Evolutionary conservation across 768 basidiomycete species (phyloP).

Genomic region (Lepiota brunneoincarnata): DNA sequence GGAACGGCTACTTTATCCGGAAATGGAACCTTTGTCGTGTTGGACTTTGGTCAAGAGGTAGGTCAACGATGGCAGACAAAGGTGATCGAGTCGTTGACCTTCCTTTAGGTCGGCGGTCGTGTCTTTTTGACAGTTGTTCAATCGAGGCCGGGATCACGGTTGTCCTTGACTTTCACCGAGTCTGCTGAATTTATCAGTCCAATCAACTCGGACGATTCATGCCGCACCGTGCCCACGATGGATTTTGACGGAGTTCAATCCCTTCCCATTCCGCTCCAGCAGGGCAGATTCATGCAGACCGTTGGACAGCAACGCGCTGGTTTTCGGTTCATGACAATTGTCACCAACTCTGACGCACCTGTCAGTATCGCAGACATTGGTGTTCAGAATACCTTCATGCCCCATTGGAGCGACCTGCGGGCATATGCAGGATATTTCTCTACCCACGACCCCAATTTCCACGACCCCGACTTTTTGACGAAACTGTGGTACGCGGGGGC

Average conservation of each 20-base stretch:
- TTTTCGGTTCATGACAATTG: constrained; percentile 45
- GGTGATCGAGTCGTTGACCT: not conserved
- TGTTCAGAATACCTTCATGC: constrained; percentile 44
- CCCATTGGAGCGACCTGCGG: constrained; percentile 41
- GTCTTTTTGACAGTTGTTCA: constrained; percentile 27
- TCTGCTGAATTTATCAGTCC: constrained; percentile 48
- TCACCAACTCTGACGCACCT: constrained; percentile 31
- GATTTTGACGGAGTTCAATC: constrained; percentile 33
- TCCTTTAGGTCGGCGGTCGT: constrained; percentile 29
- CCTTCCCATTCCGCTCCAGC: constrained; percentile 24
- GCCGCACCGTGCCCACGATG: constrained; percentile 19
- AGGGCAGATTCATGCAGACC: constrained; percentile 31
- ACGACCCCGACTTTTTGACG: too few species aligned
- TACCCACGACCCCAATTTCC: too few species aligned
- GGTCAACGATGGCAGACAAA: not conserved
- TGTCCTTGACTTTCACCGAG: constrained; percentile 50
- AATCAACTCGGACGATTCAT: constrained; percentile 39
- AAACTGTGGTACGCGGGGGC: too few species aligned
- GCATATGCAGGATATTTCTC: too few species aligned
- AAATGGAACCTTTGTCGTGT: not conserved
- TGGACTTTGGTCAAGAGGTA: constrained; percentile 7
- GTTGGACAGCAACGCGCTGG: constrained; percentile 41
- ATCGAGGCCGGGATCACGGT: constrained; percentile 25
- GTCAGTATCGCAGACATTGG: constrained; percentile 42
- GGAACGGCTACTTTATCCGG: not conserved